These are phyloP conservation scores for Malassezia yamatoensis DNA, from an alignment of 1,284 basidiomycete genomes.

Conservation along the genomic window DNA sequence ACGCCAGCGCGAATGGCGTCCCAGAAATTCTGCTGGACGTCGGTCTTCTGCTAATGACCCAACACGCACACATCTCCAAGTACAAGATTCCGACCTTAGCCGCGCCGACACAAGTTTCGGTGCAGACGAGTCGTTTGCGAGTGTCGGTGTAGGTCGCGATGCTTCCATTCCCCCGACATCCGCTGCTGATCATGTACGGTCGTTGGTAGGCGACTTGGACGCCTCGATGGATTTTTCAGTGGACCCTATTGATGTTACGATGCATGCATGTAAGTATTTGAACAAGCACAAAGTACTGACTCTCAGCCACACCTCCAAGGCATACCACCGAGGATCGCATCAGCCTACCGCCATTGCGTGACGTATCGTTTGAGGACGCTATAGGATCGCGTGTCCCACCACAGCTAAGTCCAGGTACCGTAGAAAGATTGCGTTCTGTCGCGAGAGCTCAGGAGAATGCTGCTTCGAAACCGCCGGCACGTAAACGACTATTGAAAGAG, in stretches of 20 bases:
- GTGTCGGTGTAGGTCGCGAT: conserved; percentile 41
- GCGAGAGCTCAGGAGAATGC: conserved; percentile 3
- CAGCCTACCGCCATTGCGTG: conserved; percentile 1
- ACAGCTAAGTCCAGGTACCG: conserved; percentile 12
- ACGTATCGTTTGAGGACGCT: conserved; percentile 12
- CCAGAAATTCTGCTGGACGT: conserved; percentile 21
- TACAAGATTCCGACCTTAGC: neutral
- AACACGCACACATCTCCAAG: neutral
- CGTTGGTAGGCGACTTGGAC: conserved; percentile 23
- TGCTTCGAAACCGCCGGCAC: neutral
- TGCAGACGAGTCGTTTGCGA: conserved; percentile 30
- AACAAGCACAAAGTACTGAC: neutral
- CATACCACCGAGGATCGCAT: neutral
- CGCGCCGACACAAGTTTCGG: neutral
- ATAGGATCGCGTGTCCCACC: neutral
- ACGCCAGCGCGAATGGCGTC: conserved; percentile 11
- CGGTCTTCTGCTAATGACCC: conserved; percentile 1
- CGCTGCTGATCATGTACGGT: conserved; percentile 12
- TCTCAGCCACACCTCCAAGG: conserved; percentile 3
- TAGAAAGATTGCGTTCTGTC: conserved; percentile 12
- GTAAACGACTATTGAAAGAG: conserved; percentile 16
- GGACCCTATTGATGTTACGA: neutral
- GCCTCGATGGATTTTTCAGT: conserved; percentile 13
- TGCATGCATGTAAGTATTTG: neutral
- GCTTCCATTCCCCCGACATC: conserved; percentile 13